Conservation (phyloP, 2,329 filamentous ascomycete genomes). For the Penicillium polonicum region DNA sequence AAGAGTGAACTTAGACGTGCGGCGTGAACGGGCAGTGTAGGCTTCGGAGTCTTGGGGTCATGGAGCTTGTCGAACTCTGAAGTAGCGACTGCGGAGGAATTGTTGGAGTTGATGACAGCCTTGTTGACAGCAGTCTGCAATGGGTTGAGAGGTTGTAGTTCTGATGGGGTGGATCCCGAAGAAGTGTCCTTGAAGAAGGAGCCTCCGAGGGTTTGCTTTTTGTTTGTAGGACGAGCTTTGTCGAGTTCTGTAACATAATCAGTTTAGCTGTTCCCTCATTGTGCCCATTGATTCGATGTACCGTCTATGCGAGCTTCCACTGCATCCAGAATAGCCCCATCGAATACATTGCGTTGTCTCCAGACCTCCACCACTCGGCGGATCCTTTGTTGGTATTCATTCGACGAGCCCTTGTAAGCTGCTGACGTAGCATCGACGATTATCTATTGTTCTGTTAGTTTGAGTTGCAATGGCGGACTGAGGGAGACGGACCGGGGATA, state of each 20-base stretch:
- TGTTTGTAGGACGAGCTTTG: constrained; percentile 52
- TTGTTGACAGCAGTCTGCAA: constrained; percentile 74
- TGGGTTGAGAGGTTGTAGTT: constrained; percentile 73
- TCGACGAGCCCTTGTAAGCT: constrained; percentile 87
- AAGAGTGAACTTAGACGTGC: constrained; percentile 86
- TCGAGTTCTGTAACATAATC: constrained; percentile 52
- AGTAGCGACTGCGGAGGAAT: constrained; percentile 67
- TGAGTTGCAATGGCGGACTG: not conserved
- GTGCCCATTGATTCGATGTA: constrained; percentile 42
- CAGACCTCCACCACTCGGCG: constrained; percentile 91
- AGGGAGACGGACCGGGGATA: constrained; percentile 63
- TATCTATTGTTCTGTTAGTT: constrained; percentile 49
- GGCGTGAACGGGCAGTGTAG: constrained; percentile 85
- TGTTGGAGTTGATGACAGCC: constrained; percentile 65
- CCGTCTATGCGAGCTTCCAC: constrained; percentile 78
- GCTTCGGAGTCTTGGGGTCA: constrained; percentile 65
- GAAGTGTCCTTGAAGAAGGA: constrained; percentile 67
- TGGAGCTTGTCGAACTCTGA: constrained; percentile 82
- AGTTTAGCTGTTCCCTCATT: not conserved
- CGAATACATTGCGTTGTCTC: constrained; percentile 83
- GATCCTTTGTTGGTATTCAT: constrained; percentile 84
- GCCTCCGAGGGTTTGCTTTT: constrained; percentile 60
- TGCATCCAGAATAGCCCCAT: constrained; percentile 71
- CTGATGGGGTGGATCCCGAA: constrained; percentile 62
- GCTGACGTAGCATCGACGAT: constrained; percentile 84